phyloP scores from a whole-genome alignment of 176 grass and related monocot species.

The Oropetium thomaeum region DNA sequence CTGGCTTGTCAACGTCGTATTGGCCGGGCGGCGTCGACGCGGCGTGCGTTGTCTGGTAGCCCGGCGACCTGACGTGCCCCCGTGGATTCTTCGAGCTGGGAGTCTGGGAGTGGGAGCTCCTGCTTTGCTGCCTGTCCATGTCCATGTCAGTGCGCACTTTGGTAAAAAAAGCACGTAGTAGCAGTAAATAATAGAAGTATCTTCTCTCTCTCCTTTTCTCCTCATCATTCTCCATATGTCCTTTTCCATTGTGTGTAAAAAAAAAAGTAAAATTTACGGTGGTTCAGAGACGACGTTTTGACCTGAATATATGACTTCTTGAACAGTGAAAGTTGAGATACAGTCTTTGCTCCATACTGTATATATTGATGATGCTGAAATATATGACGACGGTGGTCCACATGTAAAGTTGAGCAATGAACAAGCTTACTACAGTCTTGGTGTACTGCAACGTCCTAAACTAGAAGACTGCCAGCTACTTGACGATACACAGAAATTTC shows the following conservation, averaged over 20 bases:
- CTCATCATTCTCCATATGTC: neutral
- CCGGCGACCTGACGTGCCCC: neutral
- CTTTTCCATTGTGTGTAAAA: neutral
- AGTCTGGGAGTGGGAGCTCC: too few relatives aligned
- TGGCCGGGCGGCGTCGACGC: constrained; percentile 9
- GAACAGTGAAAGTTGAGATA: neutral
- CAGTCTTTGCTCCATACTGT: too few relatives aligned
- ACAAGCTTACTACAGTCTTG: too few relatives aligned
- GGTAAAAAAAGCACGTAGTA: neutral
- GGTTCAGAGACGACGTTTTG: neutral
- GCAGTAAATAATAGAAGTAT: too few relatives aligned
- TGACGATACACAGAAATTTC: neutral
- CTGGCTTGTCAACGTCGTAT: constrained; percentile 42
- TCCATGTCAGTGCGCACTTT: neutral
- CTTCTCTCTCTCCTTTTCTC: neutral
- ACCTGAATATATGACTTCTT: neutral
- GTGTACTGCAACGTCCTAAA: neutral
- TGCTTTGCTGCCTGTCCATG: neutral
- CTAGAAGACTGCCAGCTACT: neutral
- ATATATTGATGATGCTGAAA: too few relatives aligned
- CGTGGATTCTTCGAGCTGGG: constrained; percentile 19
- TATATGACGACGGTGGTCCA: too few relatives aligned
- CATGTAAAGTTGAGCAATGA: too few relatives aligned
- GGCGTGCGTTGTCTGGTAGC: neutral
- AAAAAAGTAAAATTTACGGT: neutral